A percentile compares a stretch with the other conserved stretches of the same genome.
These are phyloP conservation scores for Pistacia vera DNA, from an alignment of 345 rosid species.

Conservation along the genomic window DNA sequence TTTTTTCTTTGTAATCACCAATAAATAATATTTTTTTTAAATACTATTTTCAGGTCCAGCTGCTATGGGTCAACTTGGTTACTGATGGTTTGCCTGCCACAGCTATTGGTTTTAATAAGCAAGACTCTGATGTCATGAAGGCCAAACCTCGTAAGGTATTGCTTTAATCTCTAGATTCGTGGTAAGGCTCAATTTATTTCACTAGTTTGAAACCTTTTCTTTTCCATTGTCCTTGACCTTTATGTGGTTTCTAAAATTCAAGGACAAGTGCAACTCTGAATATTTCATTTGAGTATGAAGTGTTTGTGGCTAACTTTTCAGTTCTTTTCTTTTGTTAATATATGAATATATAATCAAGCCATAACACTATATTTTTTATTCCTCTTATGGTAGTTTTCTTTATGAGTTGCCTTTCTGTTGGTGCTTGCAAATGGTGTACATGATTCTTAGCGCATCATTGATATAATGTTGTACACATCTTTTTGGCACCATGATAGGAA, in stretches of 20 bases:
- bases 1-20: slow-evolving; percentile 8
- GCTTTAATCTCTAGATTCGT: neutral
- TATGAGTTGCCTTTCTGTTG: neutral
- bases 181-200: neutral
- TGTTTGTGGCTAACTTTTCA: neutral
- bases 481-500: no score
- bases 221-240: neutral
- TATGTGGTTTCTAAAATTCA: neutral
- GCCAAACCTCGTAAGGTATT: slow-evolving; percentile 97
- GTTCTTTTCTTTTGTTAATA: neutral
- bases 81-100: slow-evolving; percentile 99
- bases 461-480: neutral
- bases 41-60: slow-evolving; percentile 73
- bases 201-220: neutral
- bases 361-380: neutral
- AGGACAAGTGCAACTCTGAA: neutral
- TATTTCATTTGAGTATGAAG: neutral
- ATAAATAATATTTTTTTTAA: neutral
- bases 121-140: slow-evolving; percentile 97
- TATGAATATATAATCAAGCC: neutral
- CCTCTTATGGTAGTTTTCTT: neutral
- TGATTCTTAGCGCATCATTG: neutral
- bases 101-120: slow-evolving; percentile 98
- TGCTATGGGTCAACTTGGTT: slow-evolving; percentile 98
- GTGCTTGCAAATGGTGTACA: neutral